Evolutionary conservation across 352 stramenopile species (phyloP), one percentile per base, ranked within the genome.

Genomic region (Elongisporangium anandrum): DNA sequence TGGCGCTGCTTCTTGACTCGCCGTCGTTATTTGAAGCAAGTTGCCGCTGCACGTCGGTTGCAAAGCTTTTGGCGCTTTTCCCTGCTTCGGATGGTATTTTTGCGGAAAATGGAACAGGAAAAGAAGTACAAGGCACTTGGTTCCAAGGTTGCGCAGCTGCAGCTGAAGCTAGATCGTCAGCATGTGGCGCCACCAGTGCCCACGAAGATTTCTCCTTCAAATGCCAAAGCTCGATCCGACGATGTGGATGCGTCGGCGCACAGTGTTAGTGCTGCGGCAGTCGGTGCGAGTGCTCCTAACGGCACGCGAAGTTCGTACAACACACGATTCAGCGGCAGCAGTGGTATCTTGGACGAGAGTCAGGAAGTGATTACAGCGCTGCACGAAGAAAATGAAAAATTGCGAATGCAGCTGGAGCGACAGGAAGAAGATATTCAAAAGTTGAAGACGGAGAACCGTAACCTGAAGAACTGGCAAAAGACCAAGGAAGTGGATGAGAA

Each of bases 401-500:
- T 95, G 50, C 84, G 82, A 20, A 73, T 81, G 45, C 82, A 92
- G 52, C 60, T 95, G 3, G 84, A 91, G 49, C 72, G 79, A 23
- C 86, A 92, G 41, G 84, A 94, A 52, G 63, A 72, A 0, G 79
- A 92, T 54, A 88, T 93, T 49, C 77, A 92, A 57, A 71, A 70
- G n/a, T 62, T 95, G 0, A 92, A 91, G 64, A 71, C 69, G 2
- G 84, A 95, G 49, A 92, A 91, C 24, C 79, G 86, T 23, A 91
- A 71, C 12, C 71, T 95, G 13, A 85, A 86, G 55, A 87, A 94
- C 52, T 90, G 83, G 82, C 85, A 94, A 57, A 82, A 95, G 60
- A 90, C 80, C 3, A 94, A 94, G 64, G 84, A 94, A 61, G 81
- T 95, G 29, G 84, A 89, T 21, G 86, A 95, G 47, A 89, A 94